Conservation (phyloP, 2,329 filamentous ascomycete species). For the Escovopsis weberi region DNA sequence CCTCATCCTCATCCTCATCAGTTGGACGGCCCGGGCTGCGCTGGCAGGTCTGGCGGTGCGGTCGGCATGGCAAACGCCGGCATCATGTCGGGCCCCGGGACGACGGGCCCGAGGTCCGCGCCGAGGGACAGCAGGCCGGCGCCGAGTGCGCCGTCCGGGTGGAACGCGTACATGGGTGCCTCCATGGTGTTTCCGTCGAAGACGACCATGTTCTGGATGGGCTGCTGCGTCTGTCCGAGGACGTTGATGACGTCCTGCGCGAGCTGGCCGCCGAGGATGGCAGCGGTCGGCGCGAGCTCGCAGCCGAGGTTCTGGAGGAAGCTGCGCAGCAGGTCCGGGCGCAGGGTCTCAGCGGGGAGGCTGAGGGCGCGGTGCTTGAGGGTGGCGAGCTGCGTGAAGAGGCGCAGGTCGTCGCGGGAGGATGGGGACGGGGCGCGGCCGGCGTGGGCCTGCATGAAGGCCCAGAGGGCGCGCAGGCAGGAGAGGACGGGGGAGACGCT, state of each 20-base stretch:
- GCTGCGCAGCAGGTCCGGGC: conserved; percentile 58
- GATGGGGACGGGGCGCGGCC: conserved; percentile 33
- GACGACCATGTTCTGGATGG: conserved; percentile 85
- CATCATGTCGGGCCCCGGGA: too few species aligned
- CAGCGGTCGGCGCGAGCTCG: conserved; percentile 75
- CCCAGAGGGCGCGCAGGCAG: conserved; percentile 81
- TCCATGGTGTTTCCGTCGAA: conserved; percentile 77
- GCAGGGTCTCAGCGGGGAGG: conserved; percentile 52
- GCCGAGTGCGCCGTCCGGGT: conserved; percentile 49
- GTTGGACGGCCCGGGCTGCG: too few species aligned
- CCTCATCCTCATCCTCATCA: too few species aligned
- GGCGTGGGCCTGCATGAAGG: conserved; percentile 46
- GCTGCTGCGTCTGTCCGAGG: conserved; percentile 77
- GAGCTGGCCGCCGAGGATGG: conserved; percentile 77
- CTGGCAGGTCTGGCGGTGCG: too few species aligned
- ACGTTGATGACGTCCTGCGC: conserved; percentile 98
- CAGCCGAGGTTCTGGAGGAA: conserved; percentile 79
- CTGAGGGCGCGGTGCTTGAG: conserved; percentile 64
- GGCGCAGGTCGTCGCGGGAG: conserved; percentile 50
- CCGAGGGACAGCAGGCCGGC: conserved; percentile 27
- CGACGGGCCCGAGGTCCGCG: not conserved
- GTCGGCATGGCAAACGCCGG: too few species aligned
- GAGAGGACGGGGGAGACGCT: conserved; percentile 74
- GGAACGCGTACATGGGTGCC: conserved; percentile 67
- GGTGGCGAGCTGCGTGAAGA: conserved; percentile 65